A percentile compares a stretch with the other conserved stretches of the same genome.
phyloP scores from a whole-genome alignment of 352 stramenopile species.

The Phytophthora sojae region DNA sequence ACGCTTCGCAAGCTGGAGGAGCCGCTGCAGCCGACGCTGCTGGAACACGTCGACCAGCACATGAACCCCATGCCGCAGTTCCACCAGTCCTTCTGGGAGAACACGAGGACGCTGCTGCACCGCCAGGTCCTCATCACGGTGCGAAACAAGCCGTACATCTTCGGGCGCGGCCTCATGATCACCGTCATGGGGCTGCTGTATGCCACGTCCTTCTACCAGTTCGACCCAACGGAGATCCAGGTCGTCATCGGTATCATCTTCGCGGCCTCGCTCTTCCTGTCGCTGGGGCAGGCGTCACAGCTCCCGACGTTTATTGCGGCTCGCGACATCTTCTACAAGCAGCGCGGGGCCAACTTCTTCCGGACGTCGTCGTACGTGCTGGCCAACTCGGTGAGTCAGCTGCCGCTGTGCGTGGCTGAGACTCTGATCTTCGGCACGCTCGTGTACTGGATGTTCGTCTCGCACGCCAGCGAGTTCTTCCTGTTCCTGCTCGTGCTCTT shows the following conservation, averaged over 20 bases:
- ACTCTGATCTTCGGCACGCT: conserved; percentile 82
- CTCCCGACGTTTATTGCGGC: conserved; percentile 67
- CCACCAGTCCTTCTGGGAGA: conserved; percentile 41
- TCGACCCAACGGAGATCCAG: conserved; percentile 39
- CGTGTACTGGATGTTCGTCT: conserved; percentile 87
- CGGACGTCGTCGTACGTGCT: conserved; percentile 73
- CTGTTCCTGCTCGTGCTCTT: conserved; percentile 66
- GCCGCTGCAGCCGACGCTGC: conserved; percentile 12
- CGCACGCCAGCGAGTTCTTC: conserved; percentile 39
- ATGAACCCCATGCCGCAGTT: conserved; percentile 68
- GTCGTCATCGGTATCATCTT: conserved; percentile 68
- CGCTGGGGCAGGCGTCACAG: too few species aligned
- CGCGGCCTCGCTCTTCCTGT: conserved; percentile 76
- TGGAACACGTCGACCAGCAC: conserved; percentile 65
- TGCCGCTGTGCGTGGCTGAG: conserved; percentile 61
- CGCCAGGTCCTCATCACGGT: conserved; percentile 66
- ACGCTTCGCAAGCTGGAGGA: conserved; percentile 70
- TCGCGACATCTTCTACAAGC: conserved; percentile 58
- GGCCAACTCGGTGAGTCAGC: conserved; percentile 43
- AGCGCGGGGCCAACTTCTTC: conserved; percentile 59
- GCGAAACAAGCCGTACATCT: conserved; percentile 48
- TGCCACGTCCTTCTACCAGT: conserved; percentile 48
- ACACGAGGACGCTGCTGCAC: conserved; percentile 33
- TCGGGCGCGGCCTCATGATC: conserved; percentile 45
- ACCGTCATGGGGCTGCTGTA: conserved; percentile 51